These are phyloP conservation scores for Epichloe uncinata DNA, from an alignment of 2,329 filamentous ascomycete genomes.

Conservation along the genomic window DNA sequence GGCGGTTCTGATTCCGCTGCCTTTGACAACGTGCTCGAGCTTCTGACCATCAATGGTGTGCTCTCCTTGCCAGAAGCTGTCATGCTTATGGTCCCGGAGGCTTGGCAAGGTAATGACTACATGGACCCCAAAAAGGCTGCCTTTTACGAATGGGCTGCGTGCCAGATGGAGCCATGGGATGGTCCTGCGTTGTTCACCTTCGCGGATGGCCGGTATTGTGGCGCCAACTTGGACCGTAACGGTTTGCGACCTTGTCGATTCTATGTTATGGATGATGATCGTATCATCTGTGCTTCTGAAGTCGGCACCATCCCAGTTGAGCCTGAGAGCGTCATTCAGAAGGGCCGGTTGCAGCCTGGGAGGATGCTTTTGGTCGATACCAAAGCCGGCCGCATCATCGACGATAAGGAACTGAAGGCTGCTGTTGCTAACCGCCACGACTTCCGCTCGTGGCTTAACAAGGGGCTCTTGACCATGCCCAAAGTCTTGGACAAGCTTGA, in stretches of 20 bases:
- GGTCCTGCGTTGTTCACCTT: slow-evolving; percentile 95
- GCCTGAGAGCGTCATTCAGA: slow-evolving; percentile 79
- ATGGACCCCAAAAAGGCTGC: slow-evolving; percentile 97
- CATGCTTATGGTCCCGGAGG: slow-evolving; percentile 97
- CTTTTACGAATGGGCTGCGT: slow-evolving; percentile 97
- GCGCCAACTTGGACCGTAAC: slow-evolving; percentile 92
- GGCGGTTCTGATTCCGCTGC: slow-evolving; percentile 93
- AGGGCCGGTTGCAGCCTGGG: slow-evolving; percentile 85
- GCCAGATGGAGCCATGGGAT: slow-evolving; percentile 98
- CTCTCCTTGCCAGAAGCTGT: slow-evolving; percentile 90
- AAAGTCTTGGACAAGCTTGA: slow-evolving; percentile 53
- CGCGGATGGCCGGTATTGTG: slow-evolving; percentile 90
- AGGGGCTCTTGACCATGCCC: slow-evolving; percentile 71
- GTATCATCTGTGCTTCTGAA: slow-evolving; percentile 93
- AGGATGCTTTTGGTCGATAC: slow-evolving; percentile 96
- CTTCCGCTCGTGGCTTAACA: slow-evolving; percentile 79
- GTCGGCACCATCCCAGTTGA: slow-evolving; percentile 89
- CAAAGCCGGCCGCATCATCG: slow-evolving; percentile 76
- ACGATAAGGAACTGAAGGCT: slow-evolving; percentile 82
- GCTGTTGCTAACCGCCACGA: slow-evolving; percentile 77
- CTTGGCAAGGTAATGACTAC: slow-evolving; percentile 84
- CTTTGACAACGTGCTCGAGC: slow-evolving; percentile 91
- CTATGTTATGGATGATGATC: slow-evolving; percentile 93
- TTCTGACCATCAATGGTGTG: slow-evolving; percentile 90
- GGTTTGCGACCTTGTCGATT: slow-evolving; percentile 91